Percentiles rank a stretch among this genome's conserved stretches.
Evolutionary conservation across 352 stramenopile genomes (phyloP).

Genomic region (Globisporangium paroecandrum): DNA sequence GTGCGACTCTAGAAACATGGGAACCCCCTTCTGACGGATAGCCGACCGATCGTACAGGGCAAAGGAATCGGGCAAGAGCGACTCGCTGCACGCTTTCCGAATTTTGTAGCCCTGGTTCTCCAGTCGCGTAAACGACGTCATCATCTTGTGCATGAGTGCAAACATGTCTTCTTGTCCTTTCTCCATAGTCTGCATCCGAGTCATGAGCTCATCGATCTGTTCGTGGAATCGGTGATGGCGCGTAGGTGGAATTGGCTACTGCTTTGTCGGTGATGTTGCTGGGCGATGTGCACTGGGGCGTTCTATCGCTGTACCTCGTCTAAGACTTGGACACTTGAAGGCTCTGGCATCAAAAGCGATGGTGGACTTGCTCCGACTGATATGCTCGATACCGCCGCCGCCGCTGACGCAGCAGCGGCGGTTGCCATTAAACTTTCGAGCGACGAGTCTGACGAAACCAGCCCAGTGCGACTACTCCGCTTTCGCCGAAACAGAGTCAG

Average conservation of each 20-base stretch:
- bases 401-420: neutral
- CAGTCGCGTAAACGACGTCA: neutral
- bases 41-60: neutral
- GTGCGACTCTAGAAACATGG: neutral
- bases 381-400: neutral
- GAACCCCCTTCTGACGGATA: neutral
- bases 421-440: neutral
- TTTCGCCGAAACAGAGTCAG: neutral
- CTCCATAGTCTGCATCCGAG: neutral
- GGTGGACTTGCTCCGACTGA: neutral
- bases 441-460: neutral
- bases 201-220: neutral
- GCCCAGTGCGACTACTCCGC: neutral
- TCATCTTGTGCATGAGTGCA: constrained; percentile 6
- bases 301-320: neutral
- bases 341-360: neutral
- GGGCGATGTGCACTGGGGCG: neutral
- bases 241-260: neutral
- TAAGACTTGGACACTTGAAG: too few species aligned
- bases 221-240: neutral
- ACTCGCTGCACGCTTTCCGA: neutral
- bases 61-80: neutral
- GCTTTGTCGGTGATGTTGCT: neutral
- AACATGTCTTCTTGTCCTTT: constrained; percentile 2
- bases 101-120: constrained; percentile 1